Evolutionary conservation across 306 rosid species (phyloP), one percentile per base, ranked within the genome.

Genomic region (Trifolium fragiferum): DNA sequence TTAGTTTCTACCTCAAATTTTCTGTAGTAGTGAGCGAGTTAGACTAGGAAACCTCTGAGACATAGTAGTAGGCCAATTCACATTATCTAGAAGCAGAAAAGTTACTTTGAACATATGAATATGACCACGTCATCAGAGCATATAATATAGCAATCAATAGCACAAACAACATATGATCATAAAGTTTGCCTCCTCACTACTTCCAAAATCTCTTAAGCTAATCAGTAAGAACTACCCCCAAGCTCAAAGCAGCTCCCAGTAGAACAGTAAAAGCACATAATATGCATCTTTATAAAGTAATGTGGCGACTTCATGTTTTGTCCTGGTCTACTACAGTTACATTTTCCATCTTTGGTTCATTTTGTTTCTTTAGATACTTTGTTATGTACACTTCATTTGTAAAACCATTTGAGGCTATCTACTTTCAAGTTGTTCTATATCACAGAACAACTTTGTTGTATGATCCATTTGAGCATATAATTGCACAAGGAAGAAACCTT

Each of bases 251-350:
- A 51, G 13, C 58, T 59, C 65, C 5, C 10, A 5, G n/a, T 59
- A 59, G 37, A 59, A 53, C 6, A 53, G 59, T 53, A 53, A 53
- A 53, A 8, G 20, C 59, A 53, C 27, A 53, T 25, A 10, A 7
- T 53, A 53, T 70, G 10, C 60, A 35, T 38, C 7, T 18, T 32
- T 74, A 74, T 33, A 38, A 63, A 63, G 38, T 18, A 60, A 33
- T 61, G 62, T 1, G 70, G n/a, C 8, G n/a, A 62, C 78, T 54
- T 74, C 57, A 60, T 47, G 43, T 68, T 70, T 33, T 18, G 49
- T 70, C 32, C 58, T 32, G n/a, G 23, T 62, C 21, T 59, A 23
- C 15, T 49, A 32, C 27, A n/a, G 15, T 11, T 47, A 47, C 20
- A 37, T 33, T 74, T 40, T 40, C 64, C 63, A 25, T 57, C 59